Base-by-base conservation (phyloP, 129 eudicot genomes). In the Apium graveolens region DNA sequence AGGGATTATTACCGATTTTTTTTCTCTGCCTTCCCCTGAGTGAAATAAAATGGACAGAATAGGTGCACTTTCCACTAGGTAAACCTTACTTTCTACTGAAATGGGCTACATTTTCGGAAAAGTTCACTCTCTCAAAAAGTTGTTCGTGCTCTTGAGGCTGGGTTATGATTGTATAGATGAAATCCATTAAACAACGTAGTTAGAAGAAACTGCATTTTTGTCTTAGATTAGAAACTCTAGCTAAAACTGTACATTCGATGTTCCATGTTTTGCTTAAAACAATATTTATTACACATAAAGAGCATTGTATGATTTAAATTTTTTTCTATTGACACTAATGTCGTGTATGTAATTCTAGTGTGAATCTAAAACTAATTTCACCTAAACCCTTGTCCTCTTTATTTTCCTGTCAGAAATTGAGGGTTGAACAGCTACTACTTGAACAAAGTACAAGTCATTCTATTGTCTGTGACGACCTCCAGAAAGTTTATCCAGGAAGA, bases 401-500 rank as follows among this genome's bases (percentile, higher is more conserved):
- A 57, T 63, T 26, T n/a, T 44, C 32, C 31, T 78, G 24, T 79
- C 74, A 93, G 98, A 89, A 87, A 84, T 95, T 87, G 78, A 89
- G 84, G 81, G 97, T 91, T 39, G 97, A 93, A 74, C 92, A 89
- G 78, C 82, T 87, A 76, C 62, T 89, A 35, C 80, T 80, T 31
- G 92, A 91, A 65, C 84, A 90, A 79, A 84, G 80, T 41, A 75
- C 87, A 35, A 84, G 81, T 79, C 90, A 91, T 75, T 81, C 95
- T 18, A 86, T 89, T 57, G 76, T 93, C 26, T 93, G 95, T 72
- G 89, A 93, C 76, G 73, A 93, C 79, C 90, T 93, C 43, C 91
- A 86, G 77, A 93, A 93, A 74, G 85, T 93, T 60, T 93, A 91
- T 80, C 92, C 97, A 72, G 92, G 88, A 57, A 85, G 88, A 76